Evolutionary conservation across 148 eudicot genomes (phyloP).

Genomic region (Rheum nobile): DNA sequence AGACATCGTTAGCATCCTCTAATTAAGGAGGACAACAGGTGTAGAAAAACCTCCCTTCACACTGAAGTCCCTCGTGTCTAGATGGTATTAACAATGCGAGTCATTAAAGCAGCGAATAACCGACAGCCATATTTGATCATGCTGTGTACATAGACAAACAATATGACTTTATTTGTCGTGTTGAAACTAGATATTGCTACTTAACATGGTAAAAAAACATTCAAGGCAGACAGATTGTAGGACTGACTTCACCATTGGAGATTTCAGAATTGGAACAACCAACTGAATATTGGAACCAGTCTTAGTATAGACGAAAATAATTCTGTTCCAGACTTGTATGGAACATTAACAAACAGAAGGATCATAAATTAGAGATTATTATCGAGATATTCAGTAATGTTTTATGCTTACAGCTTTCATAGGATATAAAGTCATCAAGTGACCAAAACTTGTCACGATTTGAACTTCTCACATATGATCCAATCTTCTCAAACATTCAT

Average conservation of each 20-base stretch:
- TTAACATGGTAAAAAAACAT: background rate
- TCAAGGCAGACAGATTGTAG: background rate
- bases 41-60: background rate
- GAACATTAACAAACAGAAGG: background rate
- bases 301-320: background rate
- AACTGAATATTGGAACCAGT: background rate
- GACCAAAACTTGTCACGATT: background rate
- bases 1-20: background rate
- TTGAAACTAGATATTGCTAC: background rate
- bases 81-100: background rate
- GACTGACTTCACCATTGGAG: background rate
- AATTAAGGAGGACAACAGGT: background rate
- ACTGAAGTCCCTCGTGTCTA: background rate
- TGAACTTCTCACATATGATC: background rate
- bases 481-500: background rate
- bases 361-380: background rate
- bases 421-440: background rate
- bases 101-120: background rate
- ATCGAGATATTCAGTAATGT: background rate
- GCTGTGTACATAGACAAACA: background rate
- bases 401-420: background rate
- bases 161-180: background rate
- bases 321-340: background rate
- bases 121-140: background rate
- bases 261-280: background rate